Percentiles rank a stretch among this genome's conserved stretches.
phyloP scores from a whole-genome alignment of 768 basidiomycete species.

The Trametes maxima region DNA sequence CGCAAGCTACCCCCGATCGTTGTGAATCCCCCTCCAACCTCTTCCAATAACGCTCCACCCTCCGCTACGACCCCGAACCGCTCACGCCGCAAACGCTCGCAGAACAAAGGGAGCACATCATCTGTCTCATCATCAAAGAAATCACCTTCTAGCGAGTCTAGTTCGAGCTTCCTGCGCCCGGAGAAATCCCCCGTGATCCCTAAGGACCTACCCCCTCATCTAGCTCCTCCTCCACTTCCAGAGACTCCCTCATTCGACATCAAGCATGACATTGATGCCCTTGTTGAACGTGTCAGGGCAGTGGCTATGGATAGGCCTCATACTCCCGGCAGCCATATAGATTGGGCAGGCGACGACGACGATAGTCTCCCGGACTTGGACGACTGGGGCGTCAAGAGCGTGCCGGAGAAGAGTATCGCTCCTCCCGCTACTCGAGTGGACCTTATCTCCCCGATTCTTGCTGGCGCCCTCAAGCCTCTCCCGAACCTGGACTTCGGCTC shows the following conservation, averaged over 20 bases:
- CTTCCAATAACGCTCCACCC: slow-evolving; percentile 41
- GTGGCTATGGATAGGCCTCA: slow-evolving; percentile 71
- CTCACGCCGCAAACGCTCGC: slow-evolving; percentile 51
- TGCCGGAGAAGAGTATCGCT: slow-evolving; percentile 1
- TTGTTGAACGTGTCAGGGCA: slow-evolving; percentile 76
- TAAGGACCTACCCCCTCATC: slow-evolving; percentile 66
- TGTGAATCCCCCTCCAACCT: slow-evolving; percentile 21
- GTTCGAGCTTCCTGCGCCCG: slow-evolving; percentile 10
- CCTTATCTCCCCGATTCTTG: slow-evolving; percentile 67
- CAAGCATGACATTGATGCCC: slow-evolving; percentile 68
- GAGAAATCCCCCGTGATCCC: slow-evolving; percentile 35
- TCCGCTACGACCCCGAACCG: slow-evolving; percentile 31
- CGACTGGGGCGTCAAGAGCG: slow-evolving; percentile 72
- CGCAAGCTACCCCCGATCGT: slow-evolving; percentile 25
- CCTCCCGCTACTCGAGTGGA: not conserved
- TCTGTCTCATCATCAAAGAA: slow-evolving; percentile 26
- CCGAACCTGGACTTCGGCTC: slow-evolving; percentile 42
- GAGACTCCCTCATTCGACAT: slow-evolving; percentile 46
- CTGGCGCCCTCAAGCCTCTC: slow-evolving; percentile 64
- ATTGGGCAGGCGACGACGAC: slow-evolving; percentile 90
- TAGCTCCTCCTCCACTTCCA: slow-evolving; percentile 37
- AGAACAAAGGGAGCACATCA: slow-evolving; percentile 38
- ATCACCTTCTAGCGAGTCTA: slow-evolving; percentile 24
- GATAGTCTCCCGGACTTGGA: slow-evolving; percentile 78
- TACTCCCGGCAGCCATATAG: slow-evolving; percentile 79